Evolutionary conservation across 2,329 filamentous ascomycete species (phyloP), one percentile per base, ranked within the genome.

Genomic region (Fusarium hainanense): DNA sequence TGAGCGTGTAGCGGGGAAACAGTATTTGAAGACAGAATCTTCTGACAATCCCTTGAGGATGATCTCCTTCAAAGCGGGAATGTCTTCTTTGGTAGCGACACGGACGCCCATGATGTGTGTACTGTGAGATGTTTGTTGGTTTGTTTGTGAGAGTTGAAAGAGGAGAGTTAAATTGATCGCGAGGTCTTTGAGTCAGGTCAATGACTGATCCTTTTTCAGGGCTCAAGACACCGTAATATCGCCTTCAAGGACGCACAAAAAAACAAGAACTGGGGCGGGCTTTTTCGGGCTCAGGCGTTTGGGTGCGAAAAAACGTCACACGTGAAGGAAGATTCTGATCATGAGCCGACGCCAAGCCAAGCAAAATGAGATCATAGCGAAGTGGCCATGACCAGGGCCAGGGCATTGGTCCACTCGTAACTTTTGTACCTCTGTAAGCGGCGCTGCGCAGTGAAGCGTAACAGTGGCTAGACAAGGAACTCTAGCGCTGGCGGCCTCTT

Each of bases 1-100:
- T 46, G 54, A 46, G 18, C 54, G 58, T 3, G 63, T 50, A 23
- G 43, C 16, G 5, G 68, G 63, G 58, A 68, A 71, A 32, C 58
- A 60, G 55, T 70, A 70, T 16, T 37, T 56, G 68, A 69, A 70
- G 37, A 70, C 62, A 13, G 68, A 58, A 30, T 70, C 68, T 42
- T 51, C 34, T 14, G 55, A 42, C 25, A 70, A 21, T 11, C 68
- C 68, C 30, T 52, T 71, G 49, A 70, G 68, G 64, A 71, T 37
- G 2, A 71, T 43, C 12, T 70, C 68, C 55, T 66, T 70, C 28
- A 70, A 27, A 10, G 64, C 68, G 12, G 68, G 68, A 32, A 70
- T 23, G 25, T 70, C 68, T 44, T 58, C 30, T 14, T 58, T 42
- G 3, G 68, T 71, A 54, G 68, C 68, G 28, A 64, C 12, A 41